phyloP scores from a whole-genome alignment of 176 grass and related monocot species.

The Bonia amplexicaulis region DNA sequence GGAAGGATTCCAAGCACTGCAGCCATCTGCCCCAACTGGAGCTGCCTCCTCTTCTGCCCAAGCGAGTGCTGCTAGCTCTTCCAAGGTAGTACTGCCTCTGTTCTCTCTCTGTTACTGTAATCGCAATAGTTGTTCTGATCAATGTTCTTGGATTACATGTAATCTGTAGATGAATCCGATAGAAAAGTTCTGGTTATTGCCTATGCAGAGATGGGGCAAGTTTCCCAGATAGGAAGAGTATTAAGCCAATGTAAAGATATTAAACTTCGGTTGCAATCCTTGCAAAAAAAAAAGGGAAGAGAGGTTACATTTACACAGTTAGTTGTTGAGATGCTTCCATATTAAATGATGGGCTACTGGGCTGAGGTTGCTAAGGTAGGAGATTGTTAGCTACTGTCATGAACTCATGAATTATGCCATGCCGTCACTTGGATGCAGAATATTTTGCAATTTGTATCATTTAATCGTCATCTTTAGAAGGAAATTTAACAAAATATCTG shows the following conservation, averaged over 20 bases:
- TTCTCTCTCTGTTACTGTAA: background rate
- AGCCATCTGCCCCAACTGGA: slow-evolving; percentile 30
- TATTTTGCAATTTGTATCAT: background rate
- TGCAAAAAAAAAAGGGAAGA: background rate
- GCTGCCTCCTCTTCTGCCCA: slow-evolving; percentile 29
- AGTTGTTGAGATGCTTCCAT: background rate
- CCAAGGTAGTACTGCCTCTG: slow-evolving; percentile 44
- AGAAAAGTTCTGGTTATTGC: background rate
- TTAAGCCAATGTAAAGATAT: background rate
- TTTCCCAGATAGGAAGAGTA: background rate
- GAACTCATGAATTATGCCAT: background rate
- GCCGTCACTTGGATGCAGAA: background rate
- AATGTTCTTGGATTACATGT: background rate
- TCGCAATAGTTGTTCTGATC: background rate
- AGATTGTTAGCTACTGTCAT: background rate
- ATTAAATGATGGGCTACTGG: background rate
- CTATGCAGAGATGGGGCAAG: background rate
- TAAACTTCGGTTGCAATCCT: background rate
- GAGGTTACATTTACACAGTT: background rate
- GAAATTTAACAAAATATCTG: background rate
- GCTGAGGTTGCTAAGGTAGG: background rate
- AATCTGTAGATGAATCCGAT: background rate
- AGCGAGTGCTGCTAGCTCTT: slow-evolving; percentile 39
- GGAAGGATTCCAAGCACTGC: slow-evolving; percentile 83
- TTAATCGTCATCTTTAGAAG: background rate